Evolutionary conservation across 2,329 filamentous ascomycete genomes (phyloP).

Genomic region (Penicillium oxalicum): DNA sequence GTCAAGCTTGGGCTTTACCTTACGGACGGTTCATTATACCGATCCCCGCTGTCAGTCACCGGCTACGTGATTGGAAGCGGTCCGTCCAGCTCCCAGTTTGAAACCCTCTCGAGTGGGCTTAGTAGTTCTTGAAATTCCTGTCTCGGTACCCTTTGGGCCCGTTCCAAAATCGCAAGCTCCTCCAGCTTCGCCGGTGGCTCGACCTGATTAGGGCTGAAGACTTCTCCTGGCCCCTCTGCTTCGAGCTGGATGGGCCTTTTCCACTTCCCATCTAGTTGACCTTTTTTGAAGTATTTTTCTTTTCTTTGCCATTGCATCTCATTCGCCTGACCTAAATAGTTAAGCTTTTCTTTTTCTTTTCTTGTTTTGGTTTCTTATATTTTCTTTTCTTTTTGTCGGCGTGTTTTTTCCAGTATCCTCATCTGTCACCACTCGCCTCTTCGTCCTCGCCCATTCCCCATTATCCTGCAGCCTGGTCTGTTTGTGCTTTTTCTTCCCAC

Average conservation of each 20-base stretch:
- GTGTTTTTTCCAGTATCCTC: too few species aligned
- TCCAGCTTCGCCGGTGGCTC: not conserved
- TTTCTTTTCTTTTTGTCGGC: not conserved
- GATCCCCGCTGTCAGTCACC: not conserved
- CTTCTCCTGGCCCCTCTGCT: not conserved
- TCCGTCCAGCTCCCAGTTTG: too few species aligned
- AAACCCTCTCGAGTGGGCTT: too few species aligned
- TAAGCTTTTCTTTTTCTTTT: not conserved
- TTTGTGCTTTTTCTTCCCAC: too few species aligned
- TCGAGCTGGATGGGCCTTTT: not conserved
- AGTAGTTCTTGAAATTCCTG: too few species aligned
- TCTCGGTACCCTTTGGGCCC: too few species aligned
- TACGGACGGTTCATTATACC: not conserved
- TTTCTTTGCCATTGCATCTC: not conserved
- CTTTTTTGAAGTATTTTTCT: not conserved
- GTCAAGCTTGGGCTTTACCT: not conserved
- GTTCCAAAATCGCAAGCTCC: not conserved
- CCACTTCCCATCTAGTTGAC: not conserved
- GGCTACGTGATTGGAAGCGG: too few species aligned
- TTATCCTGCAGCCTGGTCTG: too few species aligned
- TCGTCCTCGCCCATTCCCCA: too few species aligned
- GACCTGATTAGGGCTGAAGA: not conserved
- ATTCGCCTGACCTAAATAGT: too few species aligned
- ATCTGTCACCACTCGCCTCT: too few species aligned
- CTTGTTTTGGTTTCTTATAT: not conserved